phyloP scores from a whole-genome alignment of 192 early-diverging fungal species.

The Pilobolus umbonatus region DNA sequence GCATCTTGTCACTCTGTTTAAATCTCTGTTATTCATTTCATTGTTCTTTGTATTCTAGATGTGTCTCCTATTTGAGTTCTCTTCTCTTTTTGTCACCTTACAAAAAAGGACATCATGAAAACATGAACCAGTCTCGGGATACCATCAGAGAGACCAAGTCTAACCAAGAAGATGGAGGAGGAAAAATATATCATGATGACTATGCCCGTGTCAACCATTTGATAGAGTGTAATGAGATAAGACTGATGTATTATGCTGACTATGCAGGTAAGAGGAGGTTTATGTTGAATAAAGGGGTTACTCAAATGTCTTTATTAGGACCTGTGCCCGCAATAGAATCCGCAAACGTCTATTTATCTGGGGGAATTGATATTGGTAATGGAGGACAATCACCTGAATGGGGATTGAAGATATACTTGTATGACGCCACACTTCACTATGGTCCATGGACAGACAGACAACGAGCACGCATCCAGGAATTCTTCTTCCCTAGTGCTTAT shows the following conservation, averaged over 20 bases:
- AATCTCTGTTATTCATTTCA: neutral
- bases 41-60: neutral
- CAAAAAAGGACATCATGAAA: neutral
- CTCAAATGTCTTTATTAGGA: conserved; percentile 2
- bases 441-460: conserved; percentile 83
- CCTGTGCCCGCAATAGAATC: conserved; percentile 3
- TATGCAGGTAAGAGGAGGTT: conserved; percentile 45
- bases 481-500: conserved; percentile 69
- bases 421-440: conserved; percentile 60
- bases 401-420: conserved; percentile 56
- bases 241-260: conserved; percentile 62
- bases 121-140: neutral
- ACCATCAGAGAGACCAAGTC: neutral
- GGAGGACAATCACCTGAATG: conserved; percentile 65
- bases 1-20: neutral
- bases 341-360: neutral
- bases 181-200: conserved; percentile 36
- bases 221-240: conserved; percentile 51
- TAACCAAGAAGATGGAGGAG: neutral
- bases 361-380: conserved; percentile 36
- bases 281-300: neutral
- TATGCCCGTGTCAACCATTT: conserved; percentile 64
- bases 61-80: too few relatives aligned
- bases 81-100: neutral
- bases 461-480: conserved; percentile 59